Evolutionary conservation across 352 stramenopile genomes (phyloP), one percentile per base, ranked within the genome.

Genomic region (Globisporangium spinosum): DNA sequence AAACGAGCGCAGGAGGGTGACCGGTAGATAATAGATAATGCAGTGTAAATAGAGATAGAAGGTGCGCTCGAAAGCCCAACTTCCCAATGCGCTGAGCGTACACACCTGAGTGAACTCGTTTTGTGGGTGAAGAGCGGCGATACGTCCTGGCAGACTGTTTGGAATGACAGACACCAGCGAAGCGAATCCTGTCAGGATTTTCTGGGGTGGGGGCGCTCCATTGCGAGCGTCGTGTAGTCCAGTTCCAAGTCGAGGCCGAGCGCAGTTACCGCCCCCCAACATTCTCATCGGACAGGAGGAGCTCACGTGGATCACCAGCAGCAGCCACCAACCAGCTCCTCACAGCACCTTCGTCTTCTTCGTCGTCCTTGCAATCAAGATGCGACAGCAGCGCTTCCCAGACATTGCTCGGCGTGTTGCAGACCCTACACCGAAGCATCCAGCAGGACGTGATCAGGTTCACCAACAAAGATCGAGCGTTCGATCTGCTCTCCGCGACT

Each of bases 391-490:
- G 29, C 6, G 64, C 75, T 5, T 54, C 76, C 3, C 65, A 61
- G 15, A 80, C 79, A 5, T 64, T 89, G 27, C 34, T 88, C 35
- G 57, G 58, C 3, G 80, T 91, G 12, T 65, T 91, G 15, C 73
- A 85, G 32, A 85, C 75, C 3, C 63, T 91, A n/a, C 74, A 80
- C 38, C 57, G 58, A 54, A 76, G 74, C 58, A 84, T 91, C 23
- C 70, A 64, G 20, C 67, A 67, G 1, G 80, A 89, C 25, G 68
- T 72, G 32, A 23, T 61, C 25, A 43, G 56, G 7, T 89, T 90
- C 66, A 72, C 62, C 20, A 65, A 68, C 27, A 71, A 71, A 20
- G 75, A 53, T 34, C 67, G 65, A 60, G 71, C 65, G 40, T 67
- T 84, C 63, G 77, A 79, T 27, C 13, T 69, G 49, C 38, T 62